Evolutionary conservation across 140 eudicot species (phyloP).

Genomic region (Stevia rebaudiana): DNA sequence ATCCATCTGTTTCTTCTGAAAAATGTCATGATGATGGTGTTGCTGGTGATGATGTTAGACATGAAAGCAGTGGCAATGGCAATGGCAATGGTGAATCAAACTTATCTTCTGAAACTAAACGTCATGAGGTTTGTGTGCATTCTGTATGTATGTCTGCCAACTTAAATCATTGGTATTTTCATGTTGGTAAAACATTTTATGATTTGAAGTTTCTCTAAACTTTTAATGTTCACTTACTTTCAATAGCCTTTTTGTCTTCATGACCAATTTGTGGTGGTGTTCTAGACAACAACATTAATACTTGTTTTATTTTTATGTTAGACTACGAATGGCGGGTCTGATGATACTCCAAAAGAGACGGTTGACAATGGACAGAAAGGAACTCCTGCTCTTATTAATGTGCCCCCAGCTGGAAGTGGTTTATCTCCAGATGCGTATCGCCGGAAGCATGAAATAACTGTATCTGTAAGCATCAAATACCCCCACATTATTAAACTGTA

Average conservation of each 20-base stretch:
- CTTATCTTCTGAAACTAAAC: conserved; percentile 44
- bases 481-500: not conserved
- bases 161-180: not conserved
- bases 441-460: conserved; percentile 74
- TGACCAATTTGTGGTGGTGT: not conserved
- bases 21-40: conserved; percentile 24
- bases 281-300: conserved; percentile 4
- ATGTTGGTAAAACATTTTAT: not conserved
- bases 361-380: conserved; percentile 28
- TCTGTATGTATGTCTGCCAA: not conserved
- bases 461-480: conserved; percentile 55
- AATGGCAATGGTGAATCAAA: conserved; percentile 41
- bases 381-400: conserved; percentile 21
- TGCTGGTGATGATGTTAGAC: conserved; percentile 42
- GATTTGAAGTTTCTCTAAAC: conserved; percentile 1
- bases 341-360: conserved; percentile 29
- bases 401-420: conserved; percentile 34
- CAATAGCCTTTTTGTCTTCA: not conserved
- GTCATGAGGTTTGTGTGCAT: conserved; percentile 41
- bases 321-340: conserved; percentile 43
- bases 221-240: not conserved
- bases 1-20: conserved; percentile 43
- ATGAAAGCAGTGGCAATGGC: conserved; percentile 41
- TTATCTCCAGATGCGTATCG: conserved; percentile 73
- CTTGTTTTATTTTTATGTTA: conserved; percentile 14